Conservation (phyloP, 352 stramenopile genomes). For the Pythium aristosporum region DNA sequence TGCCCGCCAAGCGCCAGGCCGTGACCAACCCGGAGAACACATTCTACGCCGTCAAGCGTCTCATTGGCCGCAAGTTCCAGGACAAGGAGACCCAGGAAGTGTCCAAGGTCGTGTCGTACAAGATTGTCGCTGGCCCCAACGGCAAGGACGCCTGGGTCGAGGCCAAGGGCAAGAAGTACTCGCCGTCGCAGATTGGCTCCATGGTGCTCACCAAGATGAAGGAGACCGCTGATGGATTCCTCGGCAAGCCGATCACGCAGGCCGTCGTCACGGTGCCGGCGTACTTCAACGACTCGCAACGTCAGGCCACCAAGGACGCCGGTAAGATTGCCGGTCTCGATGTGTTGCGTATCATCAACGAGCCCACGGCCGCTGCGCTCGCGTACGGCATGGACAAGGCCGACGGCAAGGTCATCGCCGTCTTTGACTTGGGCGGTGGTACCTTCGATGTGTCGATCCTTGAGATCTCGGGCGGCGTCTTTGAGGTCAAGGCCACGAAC, state of each 20-base stretch:
- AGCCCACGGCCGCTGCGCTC: conserved; percentile 92
- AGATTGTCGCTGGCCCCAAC: conserved; percentile 37
- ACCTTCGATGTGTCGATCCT: conserved; percentile 94
- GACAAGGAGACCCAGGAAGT: conserved; percentile 85
- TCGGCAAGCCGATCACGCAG: conserved; percentile 32
- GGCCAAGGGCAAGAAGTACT: conserved; percentile 40
- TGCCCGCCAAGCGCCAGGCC: conserved; percentile 93
- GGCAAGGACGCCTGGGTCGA: conserved; percentile 54
- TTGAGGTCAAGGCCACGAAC: conserved; percentile 94
- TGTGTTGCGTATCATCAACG: conserved; percentile 86
- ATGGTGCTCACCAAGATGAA: conserved; percentile 66
- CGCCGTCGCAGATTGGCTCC: conserved; percentile 39
- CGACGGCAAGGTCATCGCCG: conserved; percentile 92
- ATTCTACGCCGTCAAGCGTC: conserved; percentile 31
- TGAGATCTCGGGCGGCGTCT: conserved; percentile 95
- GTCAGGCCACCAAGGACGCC: conserved; percentile 32
- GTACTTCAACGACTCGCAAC: conserved; percentile 34
- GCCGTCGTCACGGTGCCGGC: conserved; percentile 32
- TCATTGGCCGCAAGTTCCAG: conserved; percentile 93
- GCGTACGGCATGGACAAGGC: conserved; percentile 96
- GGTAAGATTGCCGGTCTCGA: conserved; percentile 30
- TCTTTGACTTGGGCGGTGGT: conserved; percentile 95
- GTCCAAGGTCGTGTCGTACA: conserved; percentile 53
- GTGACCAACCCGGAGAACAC: conserved; percentile 84
- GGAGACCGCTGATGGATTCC: conserved; percentile 36